Base-by-base conservation (phyloP, 2,329 filamentous ascomycete species). In the Penicillium aurantiogriseum region DNA sequence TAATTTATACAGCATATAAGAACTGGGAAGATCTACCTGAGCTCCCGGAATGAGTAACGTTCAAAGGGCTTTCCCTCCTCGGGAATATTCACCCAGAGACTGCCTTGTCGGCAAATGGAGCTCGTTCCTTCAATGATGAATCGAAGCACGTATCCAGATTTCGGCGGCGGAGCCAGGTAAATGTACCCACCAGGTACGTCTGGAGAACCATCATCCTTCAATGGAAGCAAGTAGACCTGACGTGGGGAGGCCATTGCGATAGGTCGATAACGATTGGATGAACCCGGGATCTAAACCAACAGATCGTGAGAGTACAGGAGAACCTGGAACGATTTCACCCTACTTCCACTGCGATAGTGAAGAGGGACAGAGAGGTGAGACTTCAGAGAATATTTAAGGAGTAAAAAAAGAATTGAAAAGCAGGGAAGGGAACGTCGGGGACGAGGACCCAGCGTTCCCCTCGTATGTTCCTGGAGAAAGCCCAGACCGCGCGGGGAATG, bases 31-130 rank as follows among this genome's bases (percentile, higher is more conserved):
- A 56, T 38, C 88, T 82, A 97, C 93, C 91, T 93, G 83, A 89
- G 95, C 77, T 96, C 89, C 68, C 87, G 86, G 75, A 96, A 99
- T 35, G 83, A 83, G 69, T 89, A 83, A 66, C 94, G 88, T 63
- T 86, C 83, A 71, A 97, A 99, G 43, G 86, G 79, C 49, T 85
- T 79, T 58, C 88, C 92, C 67, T 87, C 81, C 60, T 88, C 84
- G 8, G 94, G 94, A 59, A 97, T 90, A 75, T 99, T 99, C 70
- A 96, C 89, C 93, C 94, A 99, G 62, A 99, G 82, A 71, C 90
- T 97, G 58, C 95, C 94, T 77, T 96, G 83, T 65, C 92, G 86
- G 76, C 92, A 97, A 80, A 99, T 94, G 61, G 93, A 96, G 72
- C 93, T 96, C 56, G 91, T 93, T 61, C 94, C 92, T 76, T 97